Evolutionary conservation across 495 filamentous ascomycete genomes (phyloP), one percentile per base, ranked within the genome.

Genomic region (Bombardia bombarda): DNA sequence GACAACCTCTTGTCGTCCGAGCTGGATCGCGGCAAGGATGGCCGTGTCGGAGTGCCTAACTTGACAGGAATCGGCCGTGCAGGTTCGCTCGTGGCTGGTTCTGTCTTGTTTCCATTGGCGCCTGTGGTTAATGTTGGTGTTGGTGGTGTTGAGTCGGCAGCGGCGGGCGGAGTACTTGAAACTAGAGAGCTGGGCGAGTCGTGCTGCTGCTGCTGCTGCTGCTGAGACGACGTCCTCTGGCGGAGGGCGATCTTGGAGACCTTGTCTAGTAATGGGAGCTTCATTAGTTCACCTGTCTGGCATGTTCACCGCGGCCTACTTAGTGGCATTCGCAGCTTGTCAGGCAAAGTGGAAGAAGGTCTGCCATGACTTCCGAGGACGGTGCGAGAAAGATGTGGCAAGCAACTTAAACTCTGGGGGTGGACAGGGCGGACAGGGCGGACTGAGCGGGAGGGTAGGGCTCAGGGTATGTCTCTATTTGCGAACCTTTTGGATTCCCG

Each of bases 401-500:
- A n/a, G n/a, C n/a, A n/a, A n/a, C n/a, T n/a, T n/a, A n/a, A n/a
- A n/a, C n/a, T n/a, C n/a, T n/a, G n/a, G n/a, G n/a, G n/a, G n/a
- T n/a, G n/a, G n/a, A n/a, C n/a, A n/a, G n/a, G n/a, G n/a, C n/a
- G n/a, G n/a, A n/a, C n/a, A n/a, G n/a, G n/a, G n/a, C n/a, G n/a
- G n/a, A n/a, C n/a, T n/a, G n/a, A n/a, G n/a, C n/a, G n/a, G n/a
- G n/a, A n/a, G n/a, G n/a, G n/a, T n/a, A n/a, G n/a, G n/a, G n/a
- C n/a, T n/a, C n/a, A n/a, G n/a, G n/a, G n/a, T n/a, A n/a, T n/a
- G n/a, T n/a, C n/a, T n/a, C n/a, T n/a, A n/a, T n/a, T n/a, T n/a
- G 46, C 64, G 33, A 49, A 70, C 70, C 70, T 71, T 74, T 74
- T 7, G 62, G 56, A 47, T 60, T 56, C 46, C 66, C 69, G 51